These are phyloP conservation scores for Phytophthora boehmeriae DNA, from an alignment of 352 stramenopile genomes.

Conservation along the genomic window DNA sequence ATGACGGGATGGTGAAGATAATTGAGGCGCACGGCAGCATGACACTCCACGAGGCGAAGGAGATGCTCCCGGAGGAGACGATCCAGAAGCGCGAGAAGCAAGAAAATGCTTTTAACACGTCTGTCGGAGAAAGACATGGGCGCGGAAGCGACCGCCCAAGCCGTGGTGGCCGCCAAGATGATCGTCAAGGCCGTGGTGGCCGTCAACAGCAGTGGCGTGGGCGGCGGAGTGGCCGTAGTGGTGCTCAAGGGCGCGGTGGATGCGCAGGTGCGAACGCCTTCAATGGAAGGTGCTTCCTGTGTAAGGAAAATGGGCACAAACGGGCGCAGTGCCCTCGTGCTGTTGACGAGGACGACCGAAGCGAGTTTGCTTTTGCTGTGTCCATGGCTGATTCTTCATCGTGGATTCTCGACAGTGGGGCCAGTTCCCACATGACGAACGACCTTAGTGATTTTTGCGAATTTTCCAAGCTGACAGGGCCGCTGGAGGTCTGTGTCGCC, in stretches of 20 bases:
- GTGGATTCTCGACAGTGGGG: conserved; percentile 18
- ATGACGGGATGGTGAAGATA: background rate
- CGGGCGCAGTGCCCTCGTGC: background rate
- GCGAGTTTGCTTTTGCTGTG: conserved; percentile 2
- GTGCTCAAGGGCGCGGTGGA: background rate
- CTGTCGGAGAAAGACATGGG: background rate
- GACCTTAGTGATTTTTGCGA: conserved; percentile 2
- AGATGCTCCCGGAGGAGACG: background rate
- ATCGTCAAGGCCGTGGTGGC: too few species aligned
- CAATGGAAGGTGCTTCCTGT: conserved; percentile 3
- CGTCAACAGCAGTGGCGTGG: background rate
- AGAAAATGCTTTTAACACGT: background rate
- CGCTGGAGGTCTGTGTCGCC: conserved; percentile 7
- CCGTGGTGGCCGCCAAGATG: background rate
- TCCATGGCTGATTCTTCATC: background rate
- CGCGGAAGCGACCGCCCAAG: background rate
- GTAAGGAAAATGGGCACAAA: conserved; percentile 2
- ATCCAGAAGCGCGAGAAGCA: background rate
- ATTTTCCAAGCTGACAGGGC: background rate
- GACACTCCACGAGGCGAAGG: background rate
- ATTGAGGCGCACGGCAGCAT: background rate
- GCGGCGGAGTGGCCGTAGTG: background rate
- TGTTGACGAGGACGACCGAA: background rate
- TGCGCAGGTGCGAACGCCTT: background rate
- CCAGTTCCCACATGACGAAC: conserved; percentile 26